phyloP scores from a whole-genome alignment of 805 yeast species.

The Myxozyma neglecta region DNA sequence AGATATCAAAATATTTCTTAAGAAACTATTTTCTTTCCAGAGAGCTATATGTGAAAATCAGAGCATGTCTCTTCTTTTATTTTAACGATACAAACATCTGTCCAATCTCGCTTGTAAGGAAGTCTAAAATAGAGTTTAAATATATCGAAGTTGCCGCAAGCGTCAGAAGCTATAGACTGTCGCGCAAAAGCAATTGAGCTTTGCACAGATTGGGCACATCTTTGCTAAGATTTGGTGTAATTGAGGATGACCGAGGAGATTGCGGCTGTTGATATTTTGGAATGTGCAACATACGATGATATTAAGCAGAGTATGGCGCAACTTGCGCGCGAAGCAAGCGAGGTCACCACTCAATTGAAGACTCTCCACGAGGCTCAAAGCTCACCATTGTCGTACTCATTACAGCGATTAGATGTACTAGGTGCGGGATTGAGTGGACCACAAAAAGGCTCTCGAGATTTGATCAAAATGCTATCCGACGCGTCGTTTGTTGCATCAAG shows the following conservation, averaged over 20 bases:
- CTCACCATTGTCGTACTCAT: slow-evolving; percentile 22
- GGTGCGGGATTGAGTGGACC: slow-evolving; percentile 37
- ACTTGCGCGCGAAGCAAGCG: slow-evolving; percentile 15
- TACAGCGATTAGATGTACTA: slow-evolving; percentile 37
- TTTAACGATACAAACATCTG: too few relatives aligned
- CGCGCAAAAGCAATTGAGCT: too few relatives aligned
- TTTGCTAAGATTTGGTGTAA: too few relatives aligned
- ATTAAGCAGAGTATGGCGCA: slow-evolving; percentile 7
- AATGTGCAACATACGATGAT: slow-evolving; percentile 24
- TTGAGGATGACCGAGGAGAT: neutral
- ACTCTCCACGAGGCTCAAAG: slow-evolving; percentile 10
- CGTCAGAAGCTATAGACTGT: too few relatives aligned
- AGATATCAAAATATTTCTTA: too few relatives aligned
- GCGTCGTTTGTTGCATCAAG: slow-evolving; percentile 66
- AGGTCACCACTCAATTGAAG: slow-evolving; percentile 6
- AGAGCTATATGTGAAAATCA: too few relatives aligned
- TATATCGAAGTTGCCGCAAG: too few relatives aligned
- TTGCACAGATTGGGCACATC: too few relatives aligned
- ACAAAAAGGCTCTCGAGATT: slow-evolving; percentile 57
- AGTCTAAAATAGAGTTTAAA: too few relatives aligned
- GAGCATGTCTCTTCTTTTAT: too few relatives aligned
- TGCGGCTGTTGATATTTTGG: slow-evolving; percentile 7
- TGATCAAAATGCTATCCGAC: slow-evolving; percentile 54
- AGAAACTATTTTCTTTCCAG: too few relatives aligned
- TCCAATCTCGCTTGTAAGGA: too few relatives aligned